Conservation (phyloP, 345 rosid species). For the Eutrema yunnanense region DNA sequence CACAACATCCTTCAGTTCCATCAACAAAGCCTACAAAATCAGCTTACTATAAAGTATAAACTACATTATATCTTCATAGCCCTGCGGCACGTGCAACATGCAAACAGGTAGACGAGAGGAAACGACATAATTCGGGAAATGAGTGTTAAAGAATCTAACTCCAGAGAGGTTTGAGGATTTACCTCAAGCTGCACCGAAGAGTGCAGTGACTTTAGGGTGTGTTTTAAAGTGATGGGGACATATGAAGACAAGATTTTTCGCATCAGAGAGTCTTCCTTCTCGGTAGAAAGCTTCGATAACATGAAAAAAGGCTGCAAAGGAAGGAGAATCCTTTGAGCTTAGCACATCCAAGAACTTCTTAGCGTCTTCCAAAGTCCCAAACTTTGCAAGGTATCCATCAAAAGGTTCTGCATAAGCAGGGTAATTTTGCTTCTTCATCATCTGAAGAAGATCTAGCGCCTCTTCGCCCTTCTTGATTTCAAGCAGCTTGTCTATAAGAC, state of each 20-base stretch:
- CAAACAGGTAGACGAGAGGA: not conserved
- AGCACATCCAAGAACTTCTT: slow-evolving; percentile 55
- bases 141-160: not conserved
- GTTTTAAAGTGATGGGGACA: slow-evolving; percentile 73
- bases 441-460: slow-evolving; percentile 58
- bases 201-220: slow-evolving; percentile 52
- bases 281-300: slow-evolving; percentile 51
- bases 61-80: not conserved
- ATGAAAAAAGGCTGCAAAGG: slow-evolving; percentile 45
- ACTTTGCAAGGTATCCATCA: slow-evolving; percentile 56
- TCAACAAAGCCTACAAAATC: slow-evolving; percentile 3
- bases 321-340: slow-evolving; percentile 58
- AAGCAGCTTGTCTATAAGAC: slow-evolving; percentile 60
- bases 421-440: slow-evolving; percentile 62
- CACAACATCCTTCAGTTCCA: not conserved
- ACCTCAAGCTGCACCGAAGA: slow-evolving; percentile 47
- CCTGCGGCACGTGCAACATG: not conserved
- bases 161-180: not conserved
- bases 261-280: slow-evolving; percentile 79
- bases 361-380: slow-evolving; percentile 65
- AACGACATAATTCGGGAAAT: not conserved
- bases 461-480: slow-evolving; percentile 61
- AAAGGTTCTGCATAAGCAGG: slow-evolving; percentile 64
- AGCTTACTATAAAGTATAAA: not conserved
- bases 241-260: slow-evolving; percentile 55